Evolutionary conservation across 1,284 basidiomycete species (phyloP), one percentile per base, ranked within the genome.

Genomic region (Naganishia sp.): DNA sequence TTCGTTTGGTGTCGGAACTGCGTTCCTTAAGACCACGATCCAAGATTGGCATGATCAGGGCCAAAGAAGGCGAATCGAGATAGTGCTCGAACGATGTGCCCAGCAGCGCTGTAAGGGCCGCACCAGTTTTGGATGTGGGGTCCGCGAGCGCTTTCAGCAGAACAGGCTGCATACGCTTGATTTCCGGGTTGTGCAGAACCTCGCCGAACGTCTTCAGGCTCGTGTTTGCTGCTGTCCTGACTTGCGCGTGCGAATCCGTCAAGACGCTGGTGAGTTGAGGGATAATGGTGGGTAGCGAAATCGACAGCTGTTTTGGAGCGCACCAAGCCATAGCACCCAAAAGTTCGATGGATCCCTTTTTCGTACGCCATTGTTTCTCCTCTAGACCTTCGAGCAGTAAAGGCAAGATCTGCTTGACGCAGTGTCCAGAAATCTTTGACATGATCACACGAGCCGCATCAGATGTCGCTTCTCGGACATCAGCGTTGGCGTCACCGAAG

Each of bases 321-420:
- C 95, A 96, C 80, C 95, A 99, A 0, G 96, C 96, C 94, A 99
- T 99, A 82, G 94, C 90, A 44, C 96, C 96, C 64, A 99, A 83
- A n/a, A 99, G 81, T 78, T 99, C 96, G 71, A 99, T 97, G 3
- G 94, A 95, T 1, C 96, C 82, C 78, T 98, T 98, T 83, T 99
- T 99, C 1, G 94, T 93, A 33, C 95, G 85, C 96, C 96, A 99
- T 78, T 99, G 96, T 78, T 97, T 98, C 78, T 99, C 96, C 72
- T 98, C 94, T 55, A 99, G 83, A 43, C 94, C 95, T 43, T 88
- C 88, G 6, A 99, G 84, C 9, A 99, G 80, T 1, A 90, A 89
- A 0, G 96, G 96, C 6, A 99, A 82, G 69, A 99, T 94, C 61
- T 94, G 85, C 81, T 99, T 99, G 77, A 99, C 90, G 53, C 93